Evolutionary conservation across 305 asterid species (phyloP).

Genomic region (Withania somnifera): DNA sequence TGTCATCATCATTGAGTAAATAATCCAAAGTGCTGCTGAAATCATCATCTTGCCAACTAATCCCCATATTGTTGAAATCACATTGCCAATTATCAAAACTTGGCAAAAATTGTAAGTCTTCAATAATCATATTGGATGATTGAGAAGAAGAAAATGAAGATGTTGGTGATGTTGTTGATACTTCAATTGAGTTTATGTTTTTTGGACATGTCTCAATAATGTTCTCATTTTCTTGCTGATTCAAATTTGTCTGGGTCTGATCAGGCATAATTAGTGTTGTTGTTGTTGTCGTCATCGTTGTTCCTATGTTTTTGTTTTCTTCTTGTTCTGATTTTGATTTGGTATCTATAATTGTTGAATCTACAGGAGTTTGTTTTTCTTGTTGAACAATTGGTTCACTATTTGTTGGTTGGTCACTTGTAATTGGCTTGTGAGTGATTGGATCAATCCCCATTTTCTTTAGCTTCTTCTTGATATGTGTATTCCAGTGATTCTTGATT

Average conservation of each 20-base stretch:
- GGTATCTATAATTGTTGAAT: conserved; percentile 12
- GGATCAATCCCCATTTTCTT: conserved; percentile 88
- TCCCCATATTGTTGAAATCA: conserved; percentile 23
- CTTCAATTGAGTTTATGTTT: conserved; percentile 14
- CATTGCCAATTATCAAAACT: conserved; percentile 30
- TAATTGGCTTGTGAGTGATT: conserved; percentile 62
- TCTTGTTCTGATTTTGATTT: background rate
- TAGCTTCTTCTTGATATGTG: conserved; percentile 82
- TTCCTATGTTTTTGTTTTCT: background rate
- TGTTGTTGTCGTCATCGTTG: background rate
- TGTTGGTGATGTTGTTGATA: conserved; percentile 17
- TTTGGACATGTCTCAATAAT: background rate
- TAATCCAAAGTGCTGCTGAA: conserved; percentile 36
- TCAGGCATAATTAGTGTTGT: background rate
- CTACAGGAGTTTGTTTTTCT: conserved; percentile 2
- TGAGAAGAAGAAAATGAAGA: conserved; percentile 22
- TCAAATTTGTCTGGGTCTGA: background rate
- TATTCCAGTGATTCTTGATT: conserved; percentile 90
- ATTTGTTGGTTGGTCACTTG: background rate
- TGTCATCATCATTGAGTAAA: conserved; percentile 18
- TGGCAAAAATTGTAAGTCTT: conserved; percentile 19
- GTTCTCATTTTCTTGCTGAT: background rate
- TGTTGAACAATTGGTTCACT: background rate
- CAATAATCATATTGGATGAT: conserved; percentile 11
- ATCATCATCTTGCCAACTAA: conserved; percentile 51